These are phyloP conservation scores for Tricholoma saponaceum DNA, from an alignment of 768 basidiomycete species.

Conservation along the genomic window DNA sequence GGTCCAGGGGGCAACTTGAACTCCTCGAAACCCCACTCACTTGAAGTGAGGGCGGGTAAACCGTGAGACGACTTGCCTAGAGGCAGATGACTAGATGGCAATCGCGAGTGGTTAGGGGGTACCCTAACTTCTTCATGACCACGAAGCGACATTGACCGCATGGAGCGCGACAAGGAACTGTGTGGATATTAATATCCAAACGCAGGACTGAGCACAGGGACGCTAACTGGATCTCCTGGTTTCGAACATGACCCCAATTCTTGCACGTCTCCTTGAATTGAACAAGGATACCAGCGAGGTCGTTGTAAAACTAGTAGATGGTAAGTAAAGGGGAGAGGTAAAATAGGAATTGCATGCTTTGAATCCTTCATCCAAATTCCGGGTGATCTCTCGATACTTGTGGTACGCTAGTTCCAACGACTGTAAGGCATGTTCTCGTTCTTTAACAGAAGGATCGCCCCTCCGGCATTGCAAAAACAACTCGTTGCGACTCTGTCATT, in stretches of 20 bases:
- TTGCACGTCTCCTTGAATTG: constrained; percentile 76
- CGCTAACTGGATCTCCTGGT: constrained; percentile 72
- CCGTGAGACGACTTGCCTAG: constrained; percentile 28
- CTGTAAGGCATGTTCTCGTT: constrained; percentile 78
- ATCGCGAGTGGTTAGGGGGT: not conserved
- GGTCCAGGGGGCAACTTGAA: constrained; percentile 42
- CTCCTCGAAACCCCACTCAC: constrained; percentile 53
- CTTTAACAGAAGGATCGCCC: constrained; percentile 74
- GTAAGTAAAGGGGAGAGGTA: not conserved
- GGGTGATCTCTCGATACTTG: constrained; percentile 81
- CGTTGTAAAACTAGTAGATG: constrained; percentile 77
- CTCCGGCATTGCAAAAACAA: constrained; percentile 71
- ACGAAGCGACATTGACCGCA: constrained; percentile 29
- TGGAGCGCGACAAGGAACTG: constrained; percentile 39
- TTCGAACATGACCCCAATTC: constrained; percentile 67
- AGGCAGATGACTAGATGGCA: constrained; percentile 4
- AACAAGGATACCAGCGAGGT: constrained; percentile 65
- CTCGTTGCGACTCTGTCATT: constrained; percentile 55
- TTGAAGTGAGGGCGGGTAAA: constrained; percentile 44
- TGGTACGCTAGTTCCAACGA: constrained; percentile 81
- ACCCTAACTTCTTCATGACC: constrained; percentile 4
- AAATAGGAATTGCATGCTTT: constrained; percentile 44
- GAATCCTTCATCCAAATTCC: constrained; percentile 85
- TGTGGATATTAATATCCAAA: constrained; percentile 5
- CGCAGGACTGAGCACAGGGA: not conserved